phyloP scores from a whole-genome alignment of 1,284 basidiomycete genomes.

The Flammula alnicola region DNA sequence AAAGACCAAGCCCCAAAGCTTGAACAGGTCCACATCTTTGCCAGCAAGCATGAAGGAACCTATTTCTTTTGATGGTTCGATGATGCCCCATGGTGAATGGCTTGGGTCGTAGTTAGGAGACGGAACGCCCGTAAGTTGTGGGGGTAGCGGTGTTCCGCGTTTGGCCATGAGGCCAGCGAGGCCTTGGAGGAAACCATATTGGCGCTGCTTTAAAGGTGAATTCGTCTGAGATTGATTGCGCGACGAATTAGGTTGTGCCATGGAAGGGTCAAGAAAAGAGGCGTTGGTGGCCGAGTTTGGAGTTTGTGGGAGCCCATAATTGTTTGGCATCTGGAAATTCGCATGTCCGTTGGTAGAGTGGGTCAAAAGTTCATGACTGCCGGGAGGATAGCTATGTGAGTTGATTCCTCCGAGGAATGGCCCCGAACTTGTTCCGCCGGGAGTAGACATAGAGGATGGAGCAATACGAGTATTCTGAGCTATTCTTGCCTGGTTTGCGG shows the following conservation, averaged over 20 bases:
- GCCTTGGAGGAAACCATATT: conserved; percentile 58
- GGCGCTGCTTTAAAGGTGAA: conserved; percentile 49
- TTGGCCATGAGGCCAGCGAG: conserved; percentile 61
- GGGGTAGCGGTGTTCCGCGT: conserved; percentile 65
- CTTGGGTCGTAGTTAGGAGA: conserved; percentile 62
- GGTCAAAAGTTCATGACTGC: conserved; percentile 42
- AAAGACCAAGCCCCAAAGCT: conserved; percentile 63
- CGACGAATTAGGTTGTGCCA: conserved; percentile 41
- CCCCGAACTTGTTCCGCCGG: conserved; percentile 68
- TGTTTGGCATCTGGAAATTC: conserved; percentile 45
- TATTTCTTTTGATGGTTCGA: conserved; percentile 63
- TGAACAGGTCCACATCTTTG: conserved; percentile 80
- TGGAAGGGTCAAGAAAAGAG: conserved; percentile 48
- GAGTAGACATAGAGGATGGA: conserved; percentile 37
- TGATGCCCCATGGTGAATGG: conserved; percentile 61
- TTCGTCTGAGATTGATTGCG: conserved; percentile 33
- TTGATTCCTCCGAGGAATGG: conserved; percentile 68
- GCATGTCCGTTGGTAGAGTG: conserved; percentile 37
- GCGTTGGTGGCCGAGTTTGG: conserved; percentile 39
- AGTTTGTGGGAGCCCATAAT: conserved; percentile 35
- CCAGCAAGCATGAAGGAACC: conserved; percentile 73
- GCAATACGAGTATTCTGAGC: conserved; percentile 52
- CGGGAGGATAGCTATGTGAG: conserved; percentile 45
- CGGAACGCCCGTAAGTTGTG: conserved; percentile 61
- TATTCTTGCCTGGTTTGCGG: conserved; percentile 64